These are phyloP conservation scores for Sarcodon sp. DNA, from an alignment of 768 basidiomycete genomes.

Conservation along the genomic window DNA sequence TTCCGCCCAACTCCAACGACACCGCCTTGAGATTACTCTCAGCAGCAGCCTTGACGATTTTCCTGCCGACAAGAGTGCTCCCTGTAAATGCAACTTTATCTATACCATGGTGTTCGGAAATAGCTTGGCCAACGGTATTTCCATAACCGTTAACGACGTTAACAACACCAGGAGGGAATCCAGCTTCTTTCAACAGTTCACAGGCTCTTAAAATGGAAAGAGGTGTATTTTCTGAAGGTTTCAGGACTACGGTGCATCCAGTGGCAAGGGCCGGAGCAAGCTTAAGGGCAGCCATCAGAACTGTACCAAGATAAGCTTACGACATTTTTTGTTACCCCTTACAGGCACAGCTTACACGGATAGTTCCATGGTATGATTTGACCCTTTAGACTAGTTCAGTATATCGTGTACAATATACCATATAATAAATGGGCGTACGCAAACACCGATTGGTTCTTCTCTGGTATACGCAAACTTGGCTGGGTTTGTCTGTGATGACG, in stretches of 20 bases:
- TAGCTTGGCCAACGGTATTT: constrained; percentile 52
- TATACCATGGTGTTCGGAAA: constrained; percentile 50
- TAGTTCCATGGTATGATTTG: too few relatives aligned
- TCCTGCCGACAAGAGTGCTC: constrained; percentile 66
- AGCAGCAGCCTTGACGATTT: constrained; percentile 68
- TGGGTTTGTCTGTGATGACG: background rate
- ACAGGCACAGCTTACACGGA: too few relatives aligned
- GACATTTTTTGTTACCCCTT: too few relatives aligned
- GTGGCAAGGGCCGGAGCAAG: constrained; percentile 65
- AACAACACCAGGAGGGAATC: constrained; percentile 67
- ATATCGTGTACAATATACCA: too few relatives aligned
- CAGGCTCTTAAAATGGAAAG: constrained; percentile 42
- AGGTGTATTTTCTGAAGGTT: constrained; percentile 74
- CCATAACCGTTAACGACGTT: constrained; percentile 73
- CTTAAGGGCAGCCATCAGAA: constrained; percentile 64
- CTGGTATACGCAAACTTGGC: background rate
- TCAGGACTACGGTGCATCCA: constrained; percentile 69
- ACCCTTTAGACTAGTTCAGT: too few relatives aligned
- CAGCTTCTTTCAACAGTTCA: constrained; percentile 50
- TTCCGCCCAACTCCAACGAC: constrained; percentile 74
- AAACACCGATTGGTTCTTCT: constrained; percentile 1
- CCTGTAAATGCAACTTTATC: constrained; percentile 82
- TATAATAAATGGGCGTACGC: too few relatives aligned
- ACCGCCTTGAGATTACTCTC: constrained; percentile 78
- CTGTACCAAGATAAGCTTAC: constrained; percentile 7